A percentile compares a stretch with the other conserved stretches of the same genome.
Conservation (phyloP, 495 filamentous ascomycete genomes). For the Glonium stellatum region DNA sequence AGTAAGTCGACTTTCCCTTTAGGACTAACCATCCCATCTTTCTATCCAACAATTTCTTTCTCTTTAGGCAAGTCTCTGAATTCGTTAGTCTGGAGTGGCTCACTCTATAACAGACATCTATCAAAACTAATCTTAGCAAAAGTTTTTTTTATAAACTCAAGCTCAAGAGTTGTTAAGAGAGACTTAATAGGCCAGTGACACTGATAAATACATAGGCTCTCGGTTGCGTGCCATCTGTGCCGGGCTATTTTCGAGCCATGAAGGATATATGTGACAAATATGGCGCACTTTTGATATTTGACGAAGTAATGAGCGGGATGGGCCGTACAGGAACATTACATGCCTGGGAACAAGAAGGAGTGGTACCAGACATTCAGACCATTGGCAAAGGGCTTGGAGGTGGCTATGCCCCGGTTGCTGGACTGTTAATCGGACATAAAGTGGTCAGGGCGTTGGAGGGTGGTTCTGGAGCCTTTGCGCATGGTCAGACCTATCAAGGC, state of each 20-base stretch:
- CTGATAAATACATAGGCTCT: slow-evolving; percentile 41
- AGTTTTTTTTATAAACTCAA: no score
- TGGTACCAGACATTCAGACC: slow-evolving; percentile 40
- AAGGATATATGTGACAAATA: slow-evolving; percentile 55
- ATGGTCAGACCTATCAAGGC: slow-evolving; percentile 45
- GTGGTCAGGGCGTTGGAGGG: slow-evolving; percentile 17
- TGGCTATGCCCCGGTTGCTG: slow-evolving; percentile 23
- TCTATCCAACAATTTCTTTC: background rate
- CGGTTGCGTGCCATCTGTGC: slow-evolving; percentile 56
- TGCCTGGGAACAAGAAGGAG: slow-evolving; percentile 39
- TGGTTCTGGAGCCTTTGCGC: slow-evolving; percentile 19
- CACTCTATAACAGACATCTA: background rate
- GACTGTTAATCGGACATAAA: slow-evolving; percentile 13
- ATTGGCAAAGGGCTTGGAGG: slow-evolving; percentile 35
- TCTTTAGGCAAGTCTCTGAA: no score
- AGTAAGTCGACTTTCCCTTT: slow-evolving; percentile 18
- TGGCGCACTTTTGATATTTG: slow-evolving; percentile 62
- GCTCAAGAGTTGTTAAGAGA: no score
- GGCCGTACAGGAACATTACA: slow-evolving; percentile 37
- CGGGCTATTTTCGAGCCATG: slow-evolving; percentile 60
- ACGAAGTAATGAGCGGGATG: slow-evolving; percentile 70
- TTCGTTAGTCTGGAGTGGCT: no score
- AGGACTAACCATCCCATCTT: background rate
- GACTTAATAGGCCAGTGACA: background rate
- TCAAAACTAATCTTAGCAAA: background rate